phyloP scores from a whole-genome alignment of 2,329 filamentous ascomycete species.

The Cladosporium austrohemisphaericum region DNA sequence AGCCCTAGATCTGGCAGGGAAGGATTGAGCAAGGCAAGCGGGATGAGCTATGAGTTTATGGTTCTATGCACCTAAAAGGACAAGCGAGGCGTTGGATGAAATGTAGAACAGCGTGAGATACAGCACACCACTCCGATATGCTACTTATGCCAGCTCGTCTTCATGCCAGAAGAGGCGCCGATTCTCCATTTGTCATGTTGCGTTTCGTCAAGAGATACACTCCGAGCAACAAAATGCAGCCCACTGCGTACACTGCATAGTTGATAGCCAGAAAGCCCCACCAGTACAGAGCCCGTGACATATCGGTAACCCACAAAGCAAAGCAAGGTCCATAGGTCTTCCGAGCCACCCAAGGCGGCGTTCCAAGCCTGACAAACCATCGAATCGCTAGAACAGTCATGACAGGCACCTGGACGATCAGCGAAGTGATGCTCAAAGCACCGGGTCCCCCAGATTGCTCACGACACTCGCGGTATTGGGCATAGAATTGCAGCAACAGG shows the following conservation, averaged over 20 bases:
- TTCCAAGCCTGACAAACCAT: not conserved
- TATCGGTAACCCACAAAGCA: not conserved
- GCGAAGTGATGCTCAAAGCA: not conserved
- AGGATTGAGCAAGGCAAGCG: not conserved
- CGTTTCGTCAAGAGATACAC: too few species aligned
- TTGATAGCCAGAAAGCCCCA: not conserved
- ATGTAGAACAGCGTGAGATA: too few species aligned
- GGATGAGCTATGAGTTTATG: conserved; percentile 13
- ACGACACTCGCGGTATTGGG: not conserved
- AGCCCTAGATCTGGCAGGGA: conserved; percentile 41
- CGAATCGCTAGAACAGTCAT: not conserved
- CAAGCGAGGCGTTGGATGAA: conserved; percentile 14
- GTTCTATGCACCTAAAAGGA: conserved; percentile 9
- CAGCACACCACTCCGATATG: too few species aligned
- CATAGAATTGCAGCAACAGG: not conserved
- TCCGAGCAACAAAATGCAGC: not conserved
- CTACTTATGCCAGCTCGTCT: too few species aligned
- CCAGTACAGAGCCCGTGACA: not conserved
- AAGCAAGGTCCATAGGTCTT: not conserved
- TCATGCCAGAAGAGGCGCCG: too few species aligned
- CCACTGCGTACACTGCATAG: not conserved
- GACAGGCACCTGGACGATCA: not conserved
- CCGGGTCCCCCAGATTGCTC: not conserved
- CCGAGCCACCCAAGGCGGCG: not conserved
- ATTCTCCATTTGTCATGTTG: too few species aligned